These are phyloP conservation scores for Coemansia sp. DNA, from an alignment of 192 early-diverging fungal species.

Conservation along the genomic window DNA sequence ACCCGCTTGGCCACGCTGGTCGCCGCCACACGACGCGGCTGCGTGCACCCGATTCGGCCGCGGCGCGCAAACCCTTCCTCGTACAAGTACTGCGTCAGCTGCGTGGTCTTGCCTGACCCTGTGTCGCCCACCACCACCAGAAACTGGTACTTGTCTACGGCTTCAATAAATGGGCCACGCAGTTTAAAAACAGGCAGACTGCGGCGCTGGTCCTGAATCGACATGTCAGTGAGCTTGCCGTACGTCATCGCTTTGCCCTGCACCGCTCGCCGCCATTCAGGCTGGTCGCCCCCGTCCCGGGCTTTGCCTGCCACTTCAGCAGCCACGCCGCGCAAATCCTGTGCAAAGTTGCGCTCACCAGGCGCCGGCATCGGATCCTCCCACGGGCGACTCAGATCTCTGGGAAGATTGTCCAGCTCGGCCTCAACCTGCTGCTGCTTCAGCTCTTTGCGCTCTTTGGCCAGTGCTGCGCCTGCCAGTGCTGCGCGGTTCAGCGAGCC, in stretches of 20 bases:
- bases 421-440: conserved; percentile 78
- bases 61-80: conserved; percentile 87
- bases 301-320: conserved; percentile 40
- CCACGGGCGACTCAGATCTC: conserved; percentile 86
- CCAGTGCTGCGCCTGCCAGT: conserved; percentile 82
- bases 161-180: conserved; percentile 71
- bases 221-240: conserved; percentile 81
- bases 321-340: conserved; percentile 80
- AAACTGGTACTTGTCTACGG: conserved; percentile 75
- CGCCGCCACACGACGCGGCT: conserved; percentile 95
- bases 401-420: conserved; percentile 76
- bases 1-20: conserved; percentile 98
- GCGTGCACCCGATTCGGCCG: conserved; percentile 92
- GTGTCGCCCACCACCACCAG: conserved; percentile 94
- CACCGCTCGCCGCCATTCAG: conserved; percentile 88
- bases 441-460: conserved; percentile 91
- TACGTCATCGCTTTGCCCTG: conserved; percentile 84
- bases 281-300: conserved; percentile 66
- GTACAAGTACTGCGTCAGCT: conserved; percentile 92
- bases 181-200: conserved; percentile 86
- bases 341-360: conserved; percentile 87
- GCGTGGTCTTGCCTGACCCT: conserved; percentile 96
- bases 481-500: conserved; percentile 95
- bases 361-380: conserved; percentile 90
- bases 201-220: conserved; percentile 78